Base-by-base conservation (phyloP, 1,139 yeast genomes). In the Ogataea hybrid region DNA sequence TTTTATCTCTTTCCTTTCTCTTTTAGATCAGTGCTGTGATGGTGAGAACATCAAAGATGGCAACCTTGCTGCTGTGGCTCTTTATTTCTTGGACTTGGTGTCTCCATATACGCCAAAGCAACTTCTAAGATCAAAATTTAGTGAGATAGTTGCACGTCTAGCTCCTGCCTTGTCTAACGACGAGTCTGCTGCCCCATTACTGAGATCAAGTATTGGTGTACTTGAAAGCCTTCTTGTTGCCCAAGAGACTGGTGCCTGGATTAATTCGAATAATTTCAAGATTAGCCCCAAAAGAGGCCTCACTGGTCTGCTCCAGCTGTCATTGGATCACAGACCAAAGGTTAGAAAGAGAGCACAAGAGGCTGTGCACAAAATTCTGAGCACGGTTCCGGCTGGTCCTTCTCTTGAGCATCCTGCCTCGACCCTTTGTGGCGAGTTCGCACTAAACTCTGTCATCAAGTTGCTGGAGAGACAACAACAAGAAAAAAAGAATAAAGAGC, bases 301-400 rank as follows among this genome's bases (percentile, higher is more conserved):
- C 48, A 75, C 79, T 36, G 97, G 95, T 28, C 66, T 94, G 46
- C 67, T 92, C 48, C 90, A 88, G 57, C 72, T 89, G 50, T 77
- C 92, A 0, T 67, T 86, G 41, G 98, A 94, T 62, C 83, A 87
- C 33, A 77, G 98, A 61, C 98, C 99, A 25, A 94, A 94, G 59
- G 95, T 94, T 10, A 80, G 99, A 64, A 88, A 86, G 76, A 81
- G 97, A 69, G 96, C 97, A 2, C 86, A 84, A 54, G 98, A 92
- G 46, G 86, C 97, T 2, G 73, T 92, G 16, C 66, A 73, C 36
- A 73, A 69, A 5, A 69, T 92, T 25, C 68, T 92, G 50, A 50
- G 67, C 5, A 73, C 74, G 51, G 90, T 94, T 12, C 96, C 96
- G 10, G 77, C 88, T 0, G 84, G 90, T n/a, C 94, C 96, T 8